A percentile compares a stretch with the other conserved stretches of the same genome.
These are phyloP conservation scores for Coprinopsis cinerea DNA, from an alignment of 768 basidiomycete genomes.

Conservation along the genomic window DNA sequence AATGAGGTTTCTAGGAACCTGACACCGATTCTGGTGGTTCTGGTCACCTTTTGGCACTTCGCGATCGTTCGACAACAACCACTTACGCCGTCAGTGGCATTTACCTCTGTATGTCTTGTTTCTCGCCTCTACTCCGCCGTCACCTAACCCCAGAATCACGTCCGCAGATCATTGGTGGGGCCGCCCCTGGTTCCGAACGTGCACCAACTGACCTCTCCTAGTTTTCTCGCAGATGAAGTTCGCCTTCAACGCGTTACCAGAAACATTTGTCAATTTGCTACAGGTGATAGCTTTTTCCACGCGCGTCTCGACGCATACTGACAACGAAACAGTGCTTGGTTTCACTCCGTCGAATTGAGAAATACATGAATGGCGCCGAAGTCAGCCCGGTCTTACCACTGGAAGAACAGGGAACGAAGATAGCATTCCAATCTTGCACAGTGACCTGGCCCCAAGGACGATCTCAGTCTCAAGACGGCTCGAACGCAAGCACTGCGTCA, in stretches of 20 bases:
- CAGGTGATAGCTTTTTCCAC: slow-evolving; percentile 42
- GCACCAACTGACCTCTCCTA: slow-evolving; percentile 15
- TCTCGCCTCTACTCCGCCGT: slow-evolving; percentile 6
- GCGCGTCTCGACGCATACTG: slow-evolving; percentile 2
- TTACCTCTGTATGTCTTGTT: slow-evolving; percentile 52
- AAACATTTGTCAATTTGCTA: slow-evolving; percentile 85
- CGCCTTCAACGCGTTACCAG: slow-evolving; percentile 81
- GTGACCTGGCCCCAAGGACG: slow-evolving; percentile 89
- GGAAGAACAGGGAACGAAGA: slow-evolving; percentile 45
- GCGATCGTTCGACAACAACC: slow-evolving; percentile 62
- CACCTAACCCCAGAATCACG: background rate
- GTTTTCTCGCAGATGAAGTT: slow-evolving; percentile 89
- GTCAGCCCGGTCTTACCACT: slow-evolving; percentile 58
- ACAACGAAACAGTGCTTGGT: slow-evolving; percentile 53
- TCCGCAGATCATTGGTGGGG: slow-evolving; percentile 11
- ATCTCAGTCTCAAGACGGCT: too few relatives aligned
- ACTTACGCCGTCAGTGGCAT: slow-evolving; percentile 81
- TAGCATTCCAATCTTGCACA: slow-evolving; percentile 80
- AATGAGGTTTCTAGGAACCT: too few relatives aligned
- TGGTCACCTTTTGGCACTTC: slow-evolving; percentile 66
- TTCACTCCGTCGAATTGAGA: slow-evolving; percentile 85
- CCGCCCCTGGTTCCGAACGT: background rate
- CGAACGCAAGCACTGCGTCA: slow-evolving; percentile 38
- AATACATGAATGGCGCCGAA: slow-evolving; percentile 75
- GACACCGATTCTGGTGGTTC: slow-evolving; percentile 53